Percentiles rank a stretch among this genome's conserved stretches.
Evolutionary conservation across 176 grass and related monocot genomes (phyloP).

Genomic region (Cenchrus americanus): DNA sequence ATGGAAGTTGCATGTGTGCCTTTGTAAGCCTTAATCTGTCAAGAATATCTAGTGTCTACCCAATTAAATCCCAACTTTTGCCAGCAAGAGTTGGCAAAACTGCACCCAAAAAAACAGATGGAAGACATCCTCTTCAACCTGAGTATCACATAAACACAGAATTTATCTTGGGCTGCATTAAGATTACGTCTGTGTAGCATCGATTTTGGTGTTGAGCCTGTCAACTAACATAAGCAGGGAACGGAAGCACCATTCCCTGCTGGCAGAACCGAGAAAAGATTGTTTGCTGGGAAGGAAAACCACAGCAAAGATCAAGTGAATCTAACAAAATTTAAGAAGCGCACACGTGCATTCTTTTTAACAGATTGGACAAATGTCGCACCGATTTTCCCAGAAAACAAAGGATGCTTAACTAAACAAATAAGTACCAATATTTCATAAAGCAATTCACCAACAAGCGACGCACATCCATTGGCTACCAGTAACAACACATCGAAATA

Average conservation of each 20-base stretch:
- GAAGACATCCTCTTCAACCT: too few relatives aligned
- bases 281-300: background rate
- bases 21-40: too few relatives aligned
- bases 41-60: too few relatives aligned
- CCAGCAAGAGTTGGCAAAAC: too few relatives aligned
- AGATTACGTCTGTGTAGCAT: too few relatives aligned
- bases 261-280: background rate
- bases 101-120: too few relatives aligned
- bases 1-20: too few relatives aligned
- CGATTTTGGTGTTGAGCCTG: too few relatives aligned
- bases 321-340: background rate
- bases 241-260: background rate
- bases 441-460: background rate
- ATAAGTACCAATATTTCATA: background rate
- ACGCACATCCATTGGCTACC: background rate
- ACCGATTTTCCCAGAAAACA: background rate
- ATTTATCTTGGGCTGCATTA: too few relatives aligned
- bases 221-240: too few relatives aligned
- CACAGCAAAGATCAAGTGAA: background rate
- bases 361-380: background rate
- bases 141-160: too few relatives aligned
- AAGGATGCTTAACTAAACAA: constrained; percentile 4
- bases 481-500: background rate
- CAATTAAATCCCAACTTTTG: too few relatives aligned
- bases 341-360: background rate